Conservation (phyloP, 1,284 basidiomycete genomes). For the Athelia psychrophila region DNA sequence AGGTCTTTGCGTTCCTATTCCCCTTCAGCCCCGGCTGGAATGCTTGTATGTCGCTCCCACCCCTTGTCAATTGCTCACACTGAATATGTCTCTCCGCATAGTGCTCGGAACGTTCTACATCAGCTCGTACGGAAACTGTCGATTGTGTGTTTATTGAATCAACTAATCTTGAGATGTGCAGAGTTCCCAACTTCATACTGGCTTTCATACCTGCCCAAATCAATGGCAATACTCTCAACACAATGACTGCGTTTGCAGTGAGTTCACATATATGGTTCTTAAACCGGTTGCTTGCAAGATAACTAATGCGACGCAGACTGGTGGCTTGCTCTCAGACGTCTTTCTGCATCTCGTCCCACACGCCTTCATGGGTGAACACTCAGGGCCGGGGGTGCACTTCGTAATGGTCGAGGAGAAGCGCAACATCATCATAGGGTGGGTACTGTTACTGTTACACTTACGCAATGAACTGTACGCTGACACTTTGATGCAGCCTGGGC, state of each 20-base stretch:
- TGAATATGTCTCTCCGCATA: constrained; percentile 17
- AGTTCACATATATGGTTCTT: constrained; percentile 24
- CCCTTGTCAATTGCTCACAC: neutral
- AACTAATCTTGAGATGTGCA: constrained; percentile 30
- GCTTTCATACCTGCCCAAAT: constrained; percentile 87
- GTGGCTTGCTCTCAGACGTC: constrained; percentile 86
- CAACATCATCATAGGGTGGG: constrained; percentile 83
- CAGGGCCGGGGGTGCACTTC: constrained; percentile 63
- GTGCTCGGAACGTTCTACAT: constrained; percentile 91
- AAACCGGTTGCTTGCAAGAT: constrained; percentile 3
- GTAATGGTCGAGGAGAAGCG: constrained; percentile 86
- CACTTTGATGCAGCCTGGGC: constrained; percentile 49
- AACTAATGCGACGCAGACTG: constrained; percentile 52
- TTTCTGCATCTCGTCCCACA: constrained; percentile 89
- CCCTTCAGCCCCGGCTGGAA: constrained; percentile 88
- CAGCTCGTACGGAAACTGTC: constrained; percentile 66
- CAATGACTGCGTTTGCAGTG: constrained; percentile 87
- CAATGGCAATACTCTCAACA: constrained; percentile 79
- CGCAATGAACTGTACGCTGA: neutral
- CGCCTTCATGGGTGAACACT: constrained; percentile 84
- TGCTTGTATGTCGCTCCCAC: constrained; percentile 14
- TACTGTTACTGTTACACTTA: constrained; percentile 4
- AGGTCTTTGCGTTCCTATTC: constrained; percentile 76
- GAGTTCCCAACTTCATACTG: constrained; percentile 89
- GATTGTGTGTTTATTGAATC: constrained; percentile 12